Percentiles rank a stretch among this genome's conserved stretches.
Conservation (phyloP, 1,284 basidiomycete genomes). For the Ganoderma sp. region DNA sequence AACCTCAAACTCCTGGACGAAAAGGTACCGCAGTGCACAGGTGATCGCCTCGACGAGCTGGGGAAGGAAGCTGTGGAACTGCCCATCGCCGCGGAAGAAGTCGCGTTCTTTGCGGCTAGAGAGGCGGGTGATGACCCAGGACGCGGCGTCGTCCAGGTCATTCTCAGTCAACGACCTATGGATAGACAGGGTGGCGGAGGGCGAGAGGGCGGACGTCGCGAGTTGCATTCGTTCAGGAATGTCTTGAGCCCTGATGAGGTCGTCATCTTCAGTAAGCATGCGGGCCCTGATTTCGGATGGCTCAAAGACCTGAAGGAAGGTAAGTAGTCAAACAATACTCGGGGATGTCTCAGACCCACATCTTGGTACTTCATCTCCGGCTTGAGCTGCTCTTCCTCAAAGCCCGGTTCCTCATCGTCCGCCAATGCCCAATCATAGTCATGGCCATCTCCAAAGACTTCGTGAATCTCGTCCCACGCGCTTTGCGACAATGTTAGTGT, state of each 20-base stretch:
- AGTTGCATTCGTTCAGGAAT: constrained; percentile 98
- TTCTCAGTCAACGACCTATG: constrained; percentile 70
- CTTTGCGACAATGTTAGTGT: constrained; percentile 51
- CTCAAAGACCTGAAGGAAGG: constrained; percentile 83
- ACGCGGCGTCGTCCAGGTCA: constrained; percentile 82
- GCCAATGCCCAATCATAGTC: constrained; percentile 96
- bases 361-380: constrained; percentile 89
- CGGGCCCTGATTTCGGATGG: constrained; percentile 94
- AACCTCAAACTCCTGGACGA: constrained; percentile 90
- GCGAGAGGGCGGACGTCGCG: constrained; percentile 82
- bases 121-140: constrained; percentile 89
- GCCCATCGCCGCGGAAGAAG: constrained; percentile 72
- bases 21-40: constrained; percentile 82
- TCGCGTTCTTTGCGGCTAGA: constrained; percentile 79
- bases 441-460: constrained; percentile 96
- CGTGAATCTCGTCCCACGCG: constrained; percentile 96
- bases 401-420: constrained; percentile 71
- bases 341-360: constrained; percentile 53
- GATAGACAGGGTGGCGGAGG: constrained; percentile 68
- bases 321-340: constrained; percentile 17
- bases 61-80: constrained; percentile 63
- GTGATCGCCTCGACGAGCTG: constrained; percentile 84
- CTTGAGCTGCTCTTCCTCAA: constrained; percentile 66
- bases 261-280: constrained; percentile 93
- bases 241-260: constrained; percentile 89